These are phyloP conservation scores for Artomyces pyxidatus DNA, from an alignment of 768 basidiomycete genomes.

Conservation along the genomic window DNA sequence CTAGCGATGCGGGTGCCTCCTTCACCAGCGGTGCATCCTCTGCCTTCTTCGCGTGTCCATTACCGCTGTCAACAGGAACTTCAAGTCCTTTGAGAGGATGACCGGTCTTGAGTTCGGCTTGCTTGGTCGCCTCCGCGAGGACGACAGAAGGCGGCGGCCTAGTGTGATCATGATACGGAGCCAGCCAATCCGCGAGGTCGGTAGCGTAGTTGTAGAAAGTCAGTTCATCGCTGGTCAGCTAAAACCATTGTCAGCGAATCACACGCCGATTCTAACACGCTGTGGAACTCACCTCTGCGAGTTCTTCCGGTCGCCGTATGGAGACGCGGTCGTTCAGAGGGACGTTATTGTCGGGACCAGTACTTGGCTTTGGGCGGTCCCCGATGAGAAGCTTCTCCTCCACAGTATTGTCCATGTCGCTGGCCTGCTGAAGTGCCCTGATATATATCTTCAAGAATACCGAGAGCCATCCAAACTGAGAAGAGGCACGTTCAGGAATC, in stretches of 20 bases:
- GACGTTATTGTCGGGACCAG: constrained; percentile 38
- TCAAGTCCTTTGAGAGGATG: constrained; percentile 60
- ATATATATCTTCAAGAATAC: constrained; percentile 73
- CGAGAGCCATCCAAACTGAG: constrained; percentile 63
- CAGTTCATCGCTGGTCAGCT: constrained; percentile 64
- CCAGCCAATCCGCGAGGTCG: constrained; percentile 66
- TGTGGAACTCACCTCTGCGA: constrained; percentile 37
- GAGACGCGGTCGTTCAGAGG: constrained; percentile 54
- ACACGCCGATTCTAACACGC: constrained; percentile 7
- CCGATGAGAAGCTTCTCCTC: constrained; percentile 75
- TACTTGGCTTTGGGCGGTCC: constrained; percentile 64
- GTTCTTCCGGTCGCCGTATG: constrained; percentile 39
- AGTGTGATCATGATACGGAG: constrained; percentile 64
- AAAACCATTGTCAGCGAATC: neutral
- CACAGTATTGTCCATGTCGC: constrained; percentile 71
- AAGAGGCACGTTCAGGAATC: neutral
- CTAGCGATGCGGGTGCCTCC: constrained; percentile 48
- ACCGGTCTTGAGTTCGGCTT: constrained; percentile 62
- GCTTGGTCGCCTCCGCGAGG: constrained; percentile 67
- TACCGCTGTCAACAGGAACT: constrained; percentile 29
- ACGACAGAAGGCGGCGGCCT: constrained; percentile 66
- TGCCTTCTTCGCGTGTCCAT: constrained; percentile 54
- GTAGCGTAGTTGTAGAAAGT: constrained; percentile 50
- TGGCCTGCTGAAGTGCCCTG: constrained; percentile 66
- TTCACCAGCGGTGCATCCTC: constrained; percentile 62